Conservation (phyloP, 1,139 yeast species). For the Chernovozyma sophiae-reginae region DNA sequence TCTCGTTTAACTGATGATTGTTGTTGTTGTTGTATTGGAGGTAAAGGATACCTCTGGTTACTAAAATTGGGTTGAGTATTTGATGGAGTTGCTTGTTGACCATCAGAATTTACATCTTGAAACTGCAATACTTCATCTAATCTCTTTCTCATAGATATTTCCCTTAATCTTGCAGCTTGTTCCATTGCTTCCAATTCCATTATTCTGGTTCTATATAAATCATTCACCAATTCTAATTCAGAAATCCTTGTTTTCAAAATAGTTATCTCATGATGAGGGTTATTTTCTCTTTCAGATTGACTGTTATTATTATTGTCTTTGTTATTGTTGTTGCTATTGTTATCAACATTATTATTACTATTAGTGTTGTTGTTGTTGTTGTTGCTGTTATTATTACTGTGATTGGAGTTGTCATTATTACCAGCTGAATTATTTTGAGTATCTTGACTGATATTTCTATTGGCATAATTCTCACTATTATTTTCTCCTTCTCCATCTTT, state of each 20-base stretch:
- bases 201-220: constrained; percentile 75
- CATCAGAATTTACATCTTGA: constrained; percentile 2
- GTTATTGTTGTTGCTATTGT: constrained; percentile 6
- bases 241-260: constrained; percentile 69
- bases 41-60: constrained; percentile 4
- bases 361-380: constrained; percentile 14
- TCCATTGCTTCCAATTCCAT: constrained; percentile 76
- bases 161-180: constrained; percentile 52
- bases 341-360: constrained; percentile 11
- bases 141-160: constrained; percentile 44
- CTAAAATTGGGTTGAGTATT: constrained; percentile 2
- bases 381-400: constrained; percentile 2
- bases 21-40: constrained; percentile 6
- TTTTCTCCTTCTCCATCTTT: background rate
- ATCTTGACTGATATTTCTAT: background rate
- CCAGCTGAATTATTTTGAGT: background rate
- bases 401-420: constrained; percentile 3
- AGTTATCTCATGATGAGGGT: constrained; percentile 41
- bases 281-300: constrained; percentile 7
- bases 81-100: constrained; percentile 1
- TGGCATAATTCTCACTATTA: background rate
- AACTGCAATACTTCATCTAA: constrained; percentile 41
- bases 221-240: constrained; percentile 89
- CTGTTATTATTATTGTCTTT: constrained; percentile 10
- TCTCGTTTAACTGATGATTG: constrained; percentile 5